phyloP scores from a whole-genome alignment of 345 rosid species.

The Populus simonii region DNA sequence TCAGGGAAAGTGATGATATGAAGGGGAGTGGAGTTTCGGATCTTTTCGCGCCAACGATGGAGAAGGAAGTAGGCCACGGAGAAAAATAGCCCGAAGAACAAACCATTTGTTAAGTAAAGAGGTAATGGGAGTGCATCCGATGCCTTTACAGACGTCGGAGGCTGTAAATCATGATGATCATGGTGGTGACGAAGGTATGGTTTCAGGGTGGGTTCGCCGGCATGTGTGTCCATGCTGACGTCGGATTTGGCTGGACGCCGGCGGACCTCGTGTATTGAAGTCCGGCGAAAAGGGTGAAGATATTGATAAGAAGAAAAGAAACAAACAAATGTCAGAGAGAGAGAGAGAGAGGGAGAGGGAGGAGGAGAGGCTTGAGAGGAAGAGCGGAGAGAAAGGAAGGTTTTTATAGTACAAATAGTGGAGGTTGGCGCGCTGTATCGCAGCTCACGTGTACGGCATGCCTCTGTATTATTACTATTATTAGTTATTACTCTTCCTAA shows the following conservation, averaged over 20 bases:
- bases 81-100: conserved; percentile 52
- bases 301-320: not conserved
- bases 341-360: not conserved
- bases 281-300: not conserved
- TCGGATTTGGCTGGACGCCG: conserved; percentile 12
- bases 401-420: too few relatives aligned
- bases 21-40: conserved; percentile 79
- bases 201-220: not conserved
- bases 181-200: not conserved
- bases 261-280: conserved; percentile 23
- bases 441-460: conserved; percentile 14
- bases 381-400: conserved; percentile 19
- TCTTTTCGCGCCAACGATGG: conserved; percentile 87
- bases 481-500: too few relatives aligned
- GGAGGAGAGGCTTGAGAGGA: conserved; percentile 11
- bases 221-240: not conserved
- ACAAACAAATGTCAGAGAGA: not conserved
- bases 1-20: conserved; percentile 75
- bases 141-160: conserved; percentile 43
- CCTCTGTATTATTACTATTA: not conserved
- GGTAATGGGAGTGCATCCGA: conserved; percentile 67
- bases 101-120: conserved; percentile 41
- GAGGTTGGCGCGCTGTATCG: conserved; percentile 8
- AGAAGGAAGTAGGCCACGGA: conserved; percentile 51
- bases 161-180: not conserved